These are phyloP conservation scores for Cyclotella distinguenda DNA, from an alignment of 108 stramenopile genomes.

Conservation along the genomic window DNA sequence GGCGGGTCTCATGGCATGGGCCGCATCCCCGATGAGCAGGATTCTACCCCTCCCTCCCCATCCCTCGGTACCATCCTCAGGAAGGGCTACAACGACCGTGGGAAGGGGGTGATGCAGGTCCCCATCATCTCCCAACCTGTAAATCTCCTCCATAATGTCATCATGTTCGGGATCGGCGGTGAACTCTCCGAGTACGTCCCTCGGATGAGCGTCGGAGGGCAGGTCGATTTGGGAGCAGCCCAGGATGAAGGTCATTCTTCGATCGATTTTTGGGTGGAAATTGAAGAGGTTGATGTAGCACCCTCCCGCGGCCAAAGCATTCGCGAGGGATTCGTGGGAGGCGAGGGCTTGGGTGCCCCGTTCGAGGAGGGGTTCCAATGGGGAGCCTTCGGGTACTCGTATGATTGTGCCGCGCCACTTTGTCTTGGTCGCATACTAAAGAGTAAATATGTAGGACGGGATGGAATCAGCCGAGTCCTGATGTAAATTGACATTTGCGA, in stretches of 20 bases:
- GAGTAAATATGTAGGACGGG: neutral
- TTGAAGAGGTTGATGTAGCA: constrained; percentile 13
- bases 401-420: constrained; percentile 23
- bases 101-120: neutral
- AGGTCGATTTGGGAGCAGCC: neutral
- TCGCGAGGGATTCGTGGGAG: neutral
- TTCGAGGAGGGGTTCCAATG: constrained; percentile 14
- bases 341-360: neutral
- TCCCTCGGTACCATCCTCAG: constrained; percentile 5
- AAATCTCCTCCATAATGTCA: constrained; percentile 1
- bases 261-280: constrained; percentile 21
- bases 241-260: constrained; percentile 22
- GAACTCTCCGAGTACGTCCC: constrained; percentile 9
- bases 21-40: constrained; percentile 40
- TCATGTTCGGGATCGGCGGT: neutral
- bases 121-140: neutral
- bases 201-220: neutral
- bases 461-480: neutral
- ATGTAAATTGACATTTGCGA: neutral
- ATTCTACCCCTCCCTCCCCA: constrained; percentile 41
- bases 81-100: constrained; percentile 4
- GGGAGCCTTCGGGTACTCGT: neutral
- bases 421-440: constrained; percentile 2
- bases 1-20: constrained; percentile 40
- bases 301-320: neutral